These are phyloP conservation scores for Sarcomyxa edulis DNA, from an alignment of 768 basidiomycete genomes.

Conservation along the genomic window DNA sequence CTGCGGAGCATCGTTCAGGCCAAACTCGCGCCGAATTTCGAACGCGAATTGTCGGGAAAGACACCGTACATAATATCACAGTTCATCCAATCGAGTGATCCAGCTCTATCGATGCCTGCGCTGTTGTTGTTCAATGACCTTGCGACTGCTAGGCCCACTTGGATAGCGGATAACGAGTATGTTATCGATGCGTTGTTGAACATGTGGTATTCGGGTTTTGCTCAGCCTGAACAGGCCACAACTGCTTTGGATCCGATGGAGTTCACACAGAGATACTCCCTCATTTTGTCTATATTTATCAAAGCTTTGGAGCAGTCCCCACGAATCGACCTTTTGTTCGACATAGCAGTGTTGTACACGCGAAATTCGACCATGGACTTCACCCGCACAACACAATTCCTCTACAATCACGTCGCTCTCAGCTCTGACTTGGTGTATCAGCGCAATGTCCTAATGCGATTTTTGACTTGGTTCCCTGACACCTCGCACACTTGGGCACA, in stretches of 20 bases:
- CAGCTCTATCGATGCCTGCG: conserved; percentile 55
- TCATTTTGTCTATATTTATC: conserved; percentile 76
- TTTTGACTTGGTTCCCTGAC: conserved; percentile 80
- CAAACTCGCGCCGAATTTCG: conserved; percentile 68
- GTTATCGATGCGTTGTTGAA: conserved; percentile 68
- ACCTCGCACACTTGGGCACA: conserved; percentile 58
- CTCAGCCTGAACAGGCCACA: conserved; percentile 38
- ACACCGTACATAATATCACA: conserved; percentile 47
- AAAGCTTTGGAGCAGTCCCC: conserved; percentile 62
- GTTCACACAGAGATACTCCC: conserved; percentile 50
- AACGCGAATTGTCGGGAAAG: conserved; percentile 60
- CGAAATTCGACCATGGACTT: conserved; percentile 80
- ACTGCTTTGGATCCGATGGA: conserved; percentile 41
- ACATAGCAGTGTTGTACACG: conserved; percentile 76
- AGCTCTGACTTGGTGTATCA: conserved; percentile 64
- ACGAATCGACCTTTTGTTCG: conserved; percentile 86
- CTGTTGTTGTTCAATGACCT: conserved; percentile 78
- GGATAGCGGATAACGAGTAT: conserved; percentile 64
- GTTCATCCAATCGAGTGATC: conserved; percentile 46
- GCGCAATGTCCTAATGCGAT: conserved; percentile 79
- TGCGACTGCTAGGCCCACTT: conserved; percentile 55
- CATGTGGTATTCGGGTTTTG: conserved; percentile 61
- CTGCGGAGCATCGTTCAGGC: conserved; percentile 79
- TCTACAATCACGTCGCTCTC: conserved; percentile 81
- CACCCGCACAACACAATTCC: conserved; percentile 72